These are phyloP conservation scores for Solanum acaule DNA, from an alignment of 257 asterid species.

Conservation along the genomic window DNA sequence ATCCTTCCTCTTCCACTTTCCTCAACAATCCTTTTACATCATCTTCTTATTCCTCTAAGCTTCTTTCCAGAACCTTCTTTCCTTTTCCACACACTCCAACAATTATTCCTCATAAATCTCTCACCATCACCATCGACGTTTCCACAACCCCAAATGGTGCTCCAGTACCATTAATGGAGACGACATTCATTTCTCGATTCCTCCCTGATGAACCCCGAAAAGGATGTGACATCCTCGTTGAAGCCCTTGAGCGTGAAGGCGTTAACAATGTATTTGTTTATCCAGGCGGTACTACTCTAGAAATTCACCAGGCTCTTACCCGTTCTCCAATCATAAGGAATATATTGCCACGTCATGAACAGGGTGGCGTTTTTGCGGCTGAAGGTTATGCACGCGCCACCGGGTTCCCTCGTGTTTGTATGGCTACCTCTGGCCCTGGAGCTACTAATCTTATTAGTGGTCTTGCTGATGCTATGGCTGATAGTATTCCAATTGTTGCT, in stretches of 20 bases:
- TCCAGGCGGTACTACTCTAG: constrained; percentile 86
- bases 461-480: constrained; percentile 62
- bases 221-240: constrained; percentile 72
- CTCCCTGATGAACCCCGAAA: constrained; percentile 60
- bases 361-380: constrained; percentile 79
- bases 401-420: constrained; percentile 65
- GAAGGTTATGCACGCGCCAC: constrained; percentile 87
- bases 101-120: constrained; percentile 1
- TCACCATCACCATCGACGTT: constrained; percentile 5
- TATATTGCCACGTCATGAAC: constrained; percentile 80
- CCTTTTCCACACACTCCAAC: constrained; percentile 2
- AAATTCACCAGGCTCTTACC: constrained; percentile 79
- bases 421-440: constrained; percentile 90
- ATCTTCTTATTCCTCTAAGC: constrained; percentile 2
- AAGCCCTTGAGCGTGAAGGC: constrained; percentile 82
- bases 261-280: constrained; percentile 71
- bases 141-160: constrained; percentile 10
- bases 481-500: constrained; percentile 72
- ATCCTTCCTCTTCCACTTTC: constrained; percentile 16
- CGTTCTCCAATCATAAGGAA: constrained; percentile 58
- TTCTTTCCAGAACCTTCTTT: constrained; percentile 8
- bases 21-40: background rate
- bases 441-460: constrained; percentile 84
- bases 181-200: constrained; percentile 34
- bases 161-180: background rate